Conservation (phyloP, 257 asterid species). For the Haberlea rhodopensis region DNA sequence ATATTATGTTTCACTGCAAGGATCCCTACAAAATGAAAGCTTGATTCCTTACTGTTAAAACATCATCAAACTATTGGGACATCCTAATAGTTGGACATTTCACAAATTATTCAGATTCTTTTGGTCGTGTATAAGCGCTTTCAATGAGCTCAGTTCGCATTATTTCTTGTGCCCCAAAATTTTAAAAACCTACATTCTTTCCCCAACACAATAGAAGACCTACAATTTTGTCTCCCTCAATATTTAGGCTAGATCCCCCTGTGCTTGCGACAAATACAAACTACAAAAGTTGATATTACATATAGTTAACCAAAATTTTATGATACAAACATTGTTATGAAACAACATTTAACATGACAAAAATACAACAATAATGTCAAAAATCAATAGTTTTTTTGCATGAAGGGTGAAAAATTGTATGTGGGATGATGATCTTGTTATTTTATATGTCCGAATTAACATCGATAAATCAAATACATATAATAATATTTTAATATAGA, state of each 20-base stretch:
- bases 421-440: background rate
- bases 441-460: background rate
- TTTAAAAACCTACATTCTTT: too few relatives aligned
- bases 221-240: too few relatives aligned
- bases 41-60: too few relatives aligned
- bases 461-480: background rate
- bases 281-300: too few relatives aligned
- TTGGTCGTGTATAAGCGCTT: constrained; percentile 6
- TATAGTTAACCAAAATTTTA: too few relatives aligned
- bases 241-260: too few relatives aligned
- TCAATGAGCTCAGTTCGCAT: constrained; percentile 9
- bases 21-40: too few relatives aligned
- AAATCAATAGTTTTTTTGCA: background rate
- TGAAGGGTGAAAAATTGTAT: background rate
- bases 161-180: constrained; percentile 23
- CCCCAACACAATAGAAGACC: too few relatives aligned
- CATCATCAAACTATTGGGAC: constrained; percentile 15
- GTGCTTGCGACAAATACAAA: too few relatives aligned
- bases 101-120: constrained; percentile 22
- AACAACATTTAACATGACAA: too few relatives aligned
- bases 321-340: too few relatives aligned
- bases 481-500: constrained; percentile 5
- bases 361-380: background rate
- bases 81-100: constrained; percentile 35
- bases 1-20: constrained; percentile 30